These are phyloP conservation scores for Xylariaceae sp. DNA, from an alignment of 2,329 filamentous ascomycete species.

Conservation along the genomic window DNA sequence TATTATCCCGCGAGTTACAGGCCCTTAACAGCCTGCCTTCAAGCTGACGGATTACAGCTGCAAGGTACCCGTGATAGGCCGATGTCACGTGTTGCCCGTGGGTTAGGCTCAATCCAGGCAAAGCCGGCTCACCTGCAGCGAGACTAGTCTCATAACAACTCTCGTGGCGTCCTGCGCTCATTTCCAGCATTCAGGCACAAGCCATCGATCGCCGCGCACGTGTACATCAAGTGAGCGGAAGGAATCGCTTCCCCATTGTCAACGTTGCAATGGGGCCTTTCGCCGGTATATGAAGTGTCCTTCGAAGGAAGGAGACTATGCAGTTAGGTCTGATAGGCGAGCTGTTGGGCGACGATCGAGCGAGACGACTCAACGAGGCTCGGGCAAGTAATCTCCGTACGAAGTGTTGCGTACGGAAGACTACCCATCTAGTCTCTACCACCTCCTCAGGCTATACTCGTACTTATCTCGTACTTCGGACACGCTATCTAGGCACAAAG, in stretches of 20 bases:
- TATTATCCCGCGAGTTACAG: neutral
- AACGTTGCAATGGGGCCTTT: slow-evolving; percentile 2
- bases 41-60: slow-evolving; percentile 15
- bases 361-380: neutral
- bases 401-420: too few relatives aligned
- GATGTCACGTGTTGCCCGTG: slow-evolving; percentile 13
- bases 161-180: slow-evolving; percentile 20
- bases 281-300: slow-evolving; percentile 8
- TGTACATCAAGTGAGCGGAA: neutral
- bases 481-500: slow-evolving; percentile 6
- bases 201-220: slow-evolving; percentile 14
- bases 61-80: slow-evolving; percentile 29
- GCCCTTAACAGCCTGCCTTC: too few relatives aligned
- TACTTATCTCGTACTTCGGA: neutral
- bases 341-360: neutral
- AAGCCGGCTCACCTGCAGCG: slow-evolving; percentile 15
- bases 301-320: slow-evolving; percentile 5
- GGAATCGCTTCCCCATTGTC: slow-evolving; percentile 14
- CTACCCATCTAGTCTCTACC: neutral
- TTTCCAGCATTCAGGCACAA: slow-evolving; percentile 13
- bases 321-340: neutral
- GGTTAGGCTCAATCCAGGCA: slow-evolving; percentile 13
- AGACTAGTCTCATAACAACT: slow-evolving; percentile 12
- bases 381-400: neutral
- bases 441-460: neutral